phyloP scores from a whole-genome alignment of 306 rosid genomes.

The Nissolia schottii region DNA sequence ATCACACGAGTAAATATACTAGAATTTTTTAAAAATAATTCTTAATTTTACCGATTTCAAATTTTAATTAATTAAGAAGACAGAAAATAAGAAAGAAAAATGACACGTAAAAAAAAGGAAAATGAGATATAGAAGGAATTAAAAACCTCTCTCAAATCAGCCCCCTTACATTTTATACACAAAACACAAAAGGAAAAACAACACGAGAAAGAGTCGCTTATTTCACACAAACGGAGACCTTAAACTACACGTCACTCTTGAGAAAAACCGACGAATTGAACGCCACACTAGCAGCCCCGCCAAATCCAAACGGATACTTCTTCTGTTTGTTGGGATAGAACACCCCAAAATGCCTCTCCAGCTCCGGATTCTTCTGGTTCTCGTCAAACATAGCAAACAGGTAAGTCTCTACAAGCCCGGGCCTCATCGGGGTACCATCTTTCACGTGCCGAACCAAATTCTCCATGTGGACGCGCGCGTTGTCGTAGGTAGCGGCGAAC shows the following conservation, averaged over 20 bases:
- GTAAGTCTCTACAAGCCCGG: constrained; percentile 29
- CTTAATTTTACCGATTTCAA: too few relatives aligned
- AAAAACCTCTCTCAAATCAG: too few relatives aligned
- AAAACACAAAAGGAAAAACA: background rate
- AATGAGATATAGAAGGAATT: too few relatives aligned
- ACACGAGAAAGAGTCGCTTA: background rate
- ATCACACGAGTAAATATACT: too few relatives aligned
- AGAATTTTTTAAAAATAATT: too few relatives aligned
- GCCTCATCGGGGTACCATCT: constrained; percentile 57
- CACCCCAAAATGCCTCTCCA: constrained; percentile 42
- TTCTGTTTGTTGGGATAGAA: constrained; percentile 36
- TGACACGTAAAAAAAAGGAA: too few relatives aligned
- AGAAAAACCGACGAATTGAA: constrained; percentile 30
- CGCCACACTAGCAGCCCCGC: background rate
- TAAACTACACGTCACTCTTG: constrained; percentile 27
- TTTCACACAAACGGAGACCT: background rate
- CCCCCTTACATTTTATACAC: too few relatives aligned
- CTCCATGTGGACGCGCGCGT: constrained; percentile 40
- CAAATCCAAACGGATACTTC: constrained; percentile 44
- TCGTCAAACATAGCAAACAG: constrained; percentile 46
- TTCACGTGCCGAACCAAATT: constrained; percentile 49
- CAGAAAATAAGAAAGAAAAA: too few relatives aligned
- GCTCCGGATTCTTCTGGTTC: constrained; percentile 27
- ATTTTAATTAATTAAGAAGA: too few relatives aligned
- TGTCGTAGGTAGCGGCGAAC: constrained; percentile 38